Percentiles rank a stretch among this genome's conserved stretches.
Evolutionary conservation across 768 basidiomycete genomes (phyloP).

Genomic region (Mycena capillaripes): DNA sequence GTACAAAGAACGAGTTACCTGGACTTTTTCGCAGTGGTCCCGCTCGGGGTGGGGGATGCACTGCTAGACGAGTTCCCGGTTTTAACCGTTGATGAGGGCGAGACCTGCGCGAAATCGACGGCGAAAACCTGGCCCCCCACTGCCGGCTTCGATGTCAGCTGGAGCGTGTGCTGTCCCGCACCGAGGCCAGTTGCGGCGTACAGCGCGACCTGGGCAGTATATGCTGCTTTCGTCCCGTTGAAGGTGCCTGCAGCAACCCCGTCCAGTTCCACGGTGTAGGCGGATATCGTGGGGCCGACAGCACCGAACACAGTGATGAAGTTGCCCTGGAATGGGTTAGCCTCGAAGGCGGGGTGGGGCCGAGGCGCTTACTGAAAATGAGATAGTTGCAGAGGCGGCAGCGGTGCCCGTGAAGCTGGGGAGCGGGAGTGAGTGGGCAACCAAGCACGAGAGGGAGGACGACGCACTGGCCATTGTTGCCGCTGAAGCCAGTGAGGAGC

Average conservation of each 20-base stretch:
- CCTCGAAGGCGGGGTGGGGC: neutral
- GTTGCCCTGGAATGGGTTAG: constrained; percentile 19
- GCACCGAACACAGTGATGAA: constrained; percentile 24
- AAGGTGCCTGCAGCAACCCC: constrained; percentile 8
- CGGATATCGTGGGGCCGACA: constrained; percentile 28
- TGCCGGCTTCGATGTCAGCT: constrained; percentile 22
- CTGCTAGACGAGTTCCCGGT: neutral
- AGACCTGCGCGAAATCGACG: constrained; percentile 28
- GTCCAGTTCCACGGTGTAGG: constrained; percentile 24
- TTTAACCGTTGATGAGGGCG: neutral
- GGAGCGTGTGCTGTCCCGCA: constrained; percentile 40
- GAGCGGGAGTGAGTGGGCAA: neutral
- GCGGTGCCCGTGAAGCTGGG: constrained; percentile 12
- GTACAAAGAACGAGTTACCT: neutral
- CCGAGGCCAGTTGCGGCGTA: constrained; percentile 30
- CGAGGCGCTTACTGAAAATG: constrained; percentile 9
- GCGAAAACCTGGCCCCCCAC: constrained; percentile 25
- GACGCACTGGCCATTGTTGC: constrained; percentile 35
- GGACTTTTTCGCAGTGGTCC: neutral
- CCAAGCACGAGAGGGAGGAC: neutral
- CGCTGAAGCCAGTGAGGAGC: constrained; percentile 27
- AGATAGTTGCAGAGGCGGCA: constrained; percentile 15
- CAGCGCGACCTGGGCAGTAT: constrained; percentile 28
- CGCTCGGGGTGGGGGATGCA: neutral
- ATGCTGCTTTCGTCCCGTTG: constrained; percentile 32